These are phyloP conservation scores for Apiotrichum porosum DNA, from an alignment of 1,284 basidiomycete genomes.

Conservation along the genomic window DNA sequence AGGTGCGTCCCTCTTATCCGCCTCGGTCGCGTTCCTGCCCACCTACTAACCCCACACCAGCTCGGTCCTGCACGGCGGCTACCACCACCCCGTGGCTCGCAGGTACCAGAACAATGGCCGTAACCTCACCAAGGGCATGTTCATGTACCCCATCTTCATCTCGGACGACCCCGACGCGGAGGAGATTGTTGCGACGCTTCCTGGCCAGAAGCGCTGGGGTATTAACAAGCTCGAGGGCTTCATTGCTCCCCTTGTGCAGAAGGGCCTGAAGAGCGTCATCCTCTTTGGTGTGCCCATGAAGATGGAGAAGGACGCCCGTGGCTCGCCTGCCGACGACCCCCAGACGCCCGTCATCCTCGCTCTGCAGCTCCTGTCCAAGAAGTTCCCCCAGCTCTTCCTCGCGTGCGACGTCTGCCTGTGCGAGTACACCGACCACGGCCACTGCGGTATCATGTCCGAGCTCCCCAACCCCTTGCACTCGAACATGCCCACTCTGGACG, in stretches of 20 bases:
- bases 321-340: constrained; percentile 84
- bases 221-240: constrained; percentile 86
- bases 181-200: constrained; percentile 68
- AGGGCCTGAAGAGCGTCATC: constrained; percentile 87
- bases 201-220: constrained; percentile 89
- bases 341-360: constrained; percentile 89
- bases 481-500: constrained; percentile 51
- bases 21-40: not conserved
- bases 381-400: constrained; percentile 81
- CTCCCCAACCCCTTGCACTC: constrained; percentile 40
- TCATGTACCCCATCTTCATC: constrained; percentile 97
- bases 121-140: constrained; percentile 77
- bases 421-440: constrained; percentile 98
- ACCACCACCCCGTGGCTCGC: constrained; percentile 80
- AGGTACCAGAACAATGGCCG: constrained; percentile 70
- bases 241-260: constrained; percentile 77
- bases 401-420: constrained; percentile 97
- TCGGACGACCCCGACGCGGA: constrained; percentile 83
- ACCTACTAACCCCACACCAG: constrained; percentile 31
- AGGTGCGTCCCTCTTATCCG: constrained; percentile 17
- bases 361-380: constrained; percentile 66
- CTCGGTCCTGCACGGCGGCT: constrained; percentile 86
- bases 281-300: constrained; percentile 91
- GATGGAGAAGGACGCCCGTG: constrained; percentile 74
- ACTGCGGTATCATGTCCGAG: constrained; percentile 74